phyloP scores from a whole-genome alignment of 2,329 filamentous ascomycete genomes.

The Stachybotrys chlorohalonatus region DNA sequence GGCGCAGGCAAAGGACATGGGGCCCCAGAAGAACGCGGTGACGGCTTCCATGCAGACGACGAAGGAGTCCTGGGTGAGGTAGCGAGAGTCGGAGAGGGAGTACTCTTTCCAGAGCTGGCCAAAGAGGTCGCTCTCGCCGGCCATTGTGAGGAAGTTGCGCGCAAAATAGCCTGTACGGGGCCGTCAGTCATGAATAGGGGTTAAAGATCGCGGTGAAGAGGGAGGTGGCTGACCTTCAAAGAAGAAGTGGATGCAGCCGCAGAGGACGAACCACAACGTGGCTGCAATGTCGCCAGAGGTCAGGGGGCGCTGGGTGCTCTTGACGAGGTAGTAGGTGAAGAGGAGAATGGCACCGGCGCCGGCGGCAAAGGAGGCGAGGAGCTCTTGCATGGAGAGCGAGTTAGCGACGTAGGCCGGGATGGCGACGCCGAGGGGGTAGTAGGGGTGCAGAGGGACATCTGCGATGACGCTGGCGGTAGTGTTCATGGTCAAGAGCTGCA shows the following conservation, averaged over 20 bases:
- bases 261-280: slow-evolving; percentile 69
- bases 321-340: slow-evolving; percentile 43
- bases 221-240: slow-evolving; percentile 25
- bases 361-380: slow-evolving; percentile 51
- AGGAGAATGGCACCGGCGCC: slow-evolving; percentile 49
- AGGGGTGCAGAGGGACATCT: slow-evolving; percentile 43
- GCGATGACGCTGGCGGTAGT: neutral
- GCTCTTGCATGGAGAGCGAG: slow-evolving; percentile 45
- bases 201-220: neutral
- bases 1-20: slow-evolving; percentile 38
- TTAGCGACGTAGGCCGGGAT: slow-evolving; percentile 60
- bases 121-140: slow-evolving; percentile 30
- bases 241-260: slow-evolving; percentile 40
- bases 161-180: slow-evolving; percentile 36
- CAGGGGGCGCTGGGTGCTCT: slow-evolving; percentile 42
- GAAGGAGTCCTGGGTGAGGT: slow-evolving; percentile 42
- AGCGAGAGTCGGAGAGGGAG: slow-evolving; percentile 46
- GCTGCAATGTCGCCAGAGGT: slow-evolving; percentile 44
- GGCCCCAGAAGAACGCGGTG: slow-evolving; percentile 44
- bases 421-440: slow-evolving; percentile 57
- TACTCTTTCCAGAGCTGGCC: slow-evolving; percentile 52
- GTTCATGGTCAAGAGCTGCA: neutral
- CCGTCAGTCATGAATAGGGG: neutral
- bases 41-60: slow-evolving; percentile 47
- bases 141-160: slow-evolving; percentile 31